These are phyloP conservation scores for Pythium dissotocum DNA, from an alignment of 352 stramenopile species.

Conservation along the genomic window DNA sequence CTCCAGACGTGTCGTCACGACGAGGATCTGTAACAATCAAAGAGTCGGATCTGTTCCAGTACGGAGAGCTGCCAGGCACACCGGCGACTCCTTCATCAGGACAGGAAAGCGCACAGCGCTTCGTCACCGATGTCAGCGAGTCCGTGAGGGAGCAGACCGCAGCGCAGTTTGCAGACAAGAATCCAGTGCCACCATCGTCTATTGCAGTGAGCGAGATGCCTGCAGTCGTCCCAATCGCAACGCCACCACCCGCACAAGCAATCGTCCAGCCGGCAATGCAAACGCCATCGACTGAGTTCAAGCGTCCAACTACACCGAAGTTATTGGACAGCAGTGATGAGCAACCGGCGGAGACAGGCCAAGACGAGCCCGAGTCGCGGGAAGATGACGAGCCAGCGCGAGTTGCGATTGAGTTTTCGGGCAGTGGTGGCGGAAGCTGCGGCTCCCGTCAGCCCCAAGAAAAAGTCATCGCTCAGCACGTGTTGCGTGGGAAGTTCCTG, in stretches of 20 bases:
- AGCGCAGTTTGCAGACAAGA: not conserved
- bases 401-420: constrained; percentile 44
- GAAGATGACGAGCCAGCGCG: constrained; percentile 28
- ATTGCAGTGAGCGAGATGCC: not conserved
- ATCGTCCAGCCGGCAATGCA: not conserved
- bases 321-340: constrained; percentile 2
- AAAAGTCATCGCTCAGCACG: constrained; percentile 58
- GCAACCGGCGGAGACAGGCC: not conserved
- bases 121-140: not conserved
- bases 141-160: not conserved
- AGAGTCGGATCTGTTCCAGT: constrained; percentile 1
- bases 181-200: not conserved
- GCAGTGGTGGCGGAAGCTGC: constrained; percentile 1
- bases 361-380: constrained; percentile 7
- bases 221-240: not conserved
- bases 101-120: not conserved
- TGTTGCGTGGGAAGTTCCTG: constrained; percentile 57
- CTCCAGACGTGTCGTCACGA: not conserved
- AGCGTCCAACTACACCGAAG: not conserved
- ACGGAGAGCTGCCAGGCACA: not conserved
- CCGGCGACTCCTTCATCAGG: not conserved
- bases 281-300: not conserved
- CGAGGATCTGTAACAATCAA: constrained; percentile 2
- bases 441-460: constrained; percentile 30
- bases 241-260: not conserved